Conservation (phyloP, 1,139 yeast species). For the Kodamaea sp. region DNA sequence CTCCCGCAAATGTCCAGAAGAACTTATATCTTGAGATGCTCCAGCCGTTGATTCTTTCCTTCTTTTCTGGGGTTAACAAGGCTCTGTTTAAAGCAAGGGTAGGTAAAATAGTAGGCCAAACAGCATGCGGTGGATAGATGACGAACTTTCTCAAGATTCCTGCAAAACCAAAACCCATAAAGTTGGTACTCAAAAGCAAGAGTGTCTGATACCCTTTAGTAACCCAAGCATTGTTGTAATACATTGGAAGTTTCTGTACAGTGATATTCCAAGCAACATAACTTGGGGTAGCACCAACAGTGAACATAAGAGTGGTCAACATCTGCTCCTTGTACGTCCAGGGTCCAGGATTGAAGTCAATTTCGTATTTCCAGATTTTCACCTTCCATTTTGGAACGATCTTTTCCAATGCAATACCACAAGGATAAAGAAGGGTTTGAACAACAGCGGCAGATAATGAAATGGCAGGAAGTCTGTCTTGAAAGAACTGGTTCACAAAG, state of each 20-base stretch:
- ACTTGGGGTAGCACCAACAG: constrained; percentile 16
- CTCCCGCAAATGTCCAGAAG: constrained; percentile 14
- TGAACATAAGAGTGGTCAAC: constrained; percentile 21
- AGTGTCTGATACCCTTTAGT: constrained; percentile 18
- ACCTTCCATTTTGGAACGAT: constrained; percentile 26
- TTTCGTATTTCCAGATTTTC: constrained; percentile 16
- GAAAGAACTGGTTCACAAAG: constrained; percentile 59
- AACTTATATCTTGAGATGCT: constrained; percentile 18
- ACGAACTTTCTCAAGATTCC: constrained; percentile 22
- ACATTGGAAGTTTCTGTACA: constrained; percentile 15
- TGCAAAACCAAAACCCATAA: constrained; percentile 25
- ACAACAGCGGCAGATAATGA: constrained; percentile 47
- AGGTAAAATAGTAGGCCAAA: constrained; percentile 22
- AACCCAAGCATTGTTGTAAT: constrained; percentile 18
- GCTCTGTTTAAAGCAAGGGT: constrained; percentile 21
- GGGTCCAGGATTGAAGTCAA: constrained; percentile 26
- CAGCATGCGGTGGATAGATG: constrained; percentile 16
- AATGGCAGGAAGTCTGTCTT: constrained; percentile 55
- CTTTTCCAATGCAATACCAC: constrained; percentile 39
- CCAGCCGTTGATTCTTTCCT: constrained; percentile 21
- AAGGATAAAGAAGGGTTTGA: constrained; percentile 60
- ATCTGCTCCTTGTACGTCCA: constrained; percentile 26
- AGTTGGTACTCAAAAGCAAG: constrained; percentile 18
- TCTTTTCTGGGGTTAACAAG: constrained; percentile 17
- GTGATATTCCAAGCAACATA: constrained; percentile 19